Evolutionary conservation across 2,329 filamentous ascomycete genomes (phyloP).

Genomic region (Aspergillus nomiae): DNA sequence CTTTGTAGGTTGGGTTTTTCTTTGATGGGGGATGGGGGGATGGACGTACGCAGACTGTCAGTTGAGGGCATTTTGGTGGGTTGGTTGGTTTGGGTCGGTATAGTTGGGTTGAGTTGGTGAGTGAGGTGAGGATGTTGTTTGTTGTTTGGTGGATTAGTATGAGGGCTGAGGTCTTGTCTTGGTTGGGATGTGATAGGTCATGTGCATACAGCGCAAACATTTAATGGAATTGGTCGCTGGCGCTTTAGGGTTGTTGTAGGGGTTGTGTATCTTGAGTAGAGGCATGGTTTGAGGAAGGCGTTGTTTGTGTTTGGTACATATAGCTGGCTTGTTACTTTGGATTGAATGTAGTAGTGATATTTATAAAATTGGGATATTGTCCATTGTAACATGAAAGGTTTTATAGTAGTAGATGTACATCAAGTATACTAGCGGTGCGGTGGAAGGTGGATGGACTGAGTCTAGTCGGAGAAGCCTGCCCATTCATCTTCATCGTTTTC

Average conservation of each 20-base stretch:
- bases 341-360: no score
- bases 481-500: constrained; percentile 36
- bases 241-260: background rate
- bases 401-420: background rate
- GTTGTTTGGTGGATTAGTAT: background rate
- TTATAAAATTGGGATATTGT: no score
- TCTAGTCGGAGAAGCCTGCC: constrained; percentile 47
- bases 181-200: no score
- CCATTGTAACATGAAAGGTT: background rate
- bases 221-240: background rate
- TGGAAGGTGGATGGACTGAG: background rate
- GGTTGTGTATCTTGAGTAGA: background rate
- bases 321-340: no score
- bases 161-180: no score
- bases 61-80: constrained; percentile 16
- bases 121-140: background rate
- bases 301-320: no score
- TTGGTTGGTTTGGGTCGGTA: background rate
- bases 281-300: background rate
- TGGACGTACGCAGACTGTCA: constrained; percentile 10
- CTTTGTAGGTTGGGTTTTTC: no score
- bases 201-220: background rate
- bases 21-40: background rate
- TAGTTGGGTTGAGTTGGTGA: background rate
- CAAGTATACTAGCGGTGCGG: background rate